Percentiles rank a stretch among this genome's conserved stretches.
phyloP scores from a whole-genome alignment of 164 flowering plant genomes.

The Umbilicus rupestris region DNA sequence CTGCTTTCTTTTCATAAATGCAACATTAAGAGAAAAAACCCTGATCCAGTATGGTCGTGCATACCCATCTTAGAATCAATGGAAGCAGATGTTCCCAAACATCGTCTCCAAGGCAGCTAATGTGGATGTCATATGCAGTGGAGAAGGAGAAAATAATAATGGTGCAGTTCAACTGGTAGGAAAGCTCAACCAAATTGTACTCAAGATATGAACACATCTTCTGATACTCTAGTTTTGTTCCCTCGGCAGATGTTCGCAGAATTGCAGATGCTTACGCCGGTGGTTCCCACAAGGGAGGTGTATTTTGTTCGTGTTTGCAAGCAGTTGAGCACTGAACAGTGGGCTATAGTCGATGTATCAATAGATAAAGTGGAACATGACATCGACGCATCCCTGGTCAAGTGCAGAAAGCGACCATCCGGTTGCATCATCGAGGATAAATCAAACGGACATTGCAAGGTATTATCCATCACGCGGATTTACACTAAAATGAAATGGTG shows the following conservation, averaged over 20 bases:
- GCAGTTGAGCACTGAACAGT: slow-evolving; percentile 59
- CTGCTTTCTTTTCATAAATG: background rate
- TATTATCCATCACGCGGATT: slow-evolving; percentile 9
- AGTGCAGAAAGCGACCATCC: slow-evolving; percentile 81
- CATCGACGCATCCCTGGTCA: slow-evolving; percentile 57
- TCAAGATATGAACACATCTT: background rate
- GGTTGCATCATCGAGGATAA: slow-evolving; percentile 94
- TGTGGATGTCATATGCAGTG: slow-evolving; percentile 60
- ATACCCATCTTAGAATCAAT: slow-evolving; percentile 49
- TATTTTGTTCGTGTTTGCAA: slow-evolving; percentile 73
- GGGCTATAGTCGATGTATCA: slow-evolving; percentile 94
- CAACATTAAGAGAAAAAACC: too few species aligned
- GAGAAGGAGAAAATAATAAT: slow-evolving; percentile 57
- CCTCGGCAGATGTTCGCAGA: slow-evolving; percentile 85
- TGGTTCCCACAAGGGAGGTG: slow-evolving; percentile 87
- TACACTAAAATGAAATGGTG: background rate
- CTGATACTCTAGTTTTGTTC: background rate
- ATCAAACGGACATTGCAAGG: slow-evolving; percentile 93
- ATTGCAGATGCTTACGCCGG: slow-evolving; percentile 89
- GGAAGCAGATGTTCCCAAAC: slow-evolving; percentile 94
- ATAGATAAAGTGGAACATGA: slow-evolving; percentile 68
- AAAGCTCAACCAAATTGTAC: background rate
- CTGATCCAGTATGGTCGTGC: too few species aligned
- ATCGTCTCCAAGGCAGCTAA: slow-evolving; percentile 87
- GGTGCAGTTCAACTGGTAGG: slow-evolving; percentile 83